These are phyloP conservation scores for Leucogyrophana mollusca DNA, from an alignment of 768 basidiomycete species.

Conservation along the genomic window DNA sequence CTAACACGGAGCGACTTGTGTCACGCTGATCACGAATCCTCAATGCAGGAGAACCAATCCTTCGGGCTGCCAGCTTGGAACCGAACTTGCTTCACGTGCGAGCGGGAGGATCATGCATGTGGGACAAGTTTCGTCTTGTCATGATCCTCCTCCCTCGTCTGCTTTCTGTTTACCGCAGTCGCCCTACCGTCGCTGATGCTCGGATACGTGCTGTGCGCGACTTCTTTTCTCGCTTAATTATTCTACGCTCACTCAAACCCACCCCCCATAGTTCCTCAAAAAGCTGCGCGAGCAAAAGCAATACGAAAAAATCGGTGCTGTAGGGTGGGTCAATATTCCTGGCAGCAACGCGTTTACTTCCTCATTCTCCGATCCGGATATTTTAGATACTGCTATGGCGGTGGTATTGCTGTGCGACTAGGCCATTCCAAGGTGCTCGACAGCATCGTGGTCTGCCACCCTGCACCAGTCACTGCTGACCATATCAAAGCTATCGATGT, in stretches of 20 bases:
- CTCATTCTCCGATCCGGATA: not conserved
- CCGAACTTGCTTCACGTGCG: conserved; percentile 26
- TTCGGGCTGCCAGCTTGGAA: conserved; percentile 23
- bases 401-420: conserved; percentile 21
- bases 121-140: conserved; percentile 16
- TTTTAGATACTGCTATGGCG: conserved; percentile 38
- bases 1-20: no score
- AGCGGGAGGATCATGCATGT: conserved; percentile 20
- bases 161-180: conserved; percentile 15
- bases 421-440: conserved; percentile 31
- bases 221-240: not conserved
- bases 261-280: conserved; percentile 31
- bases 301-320: conserved; percentile 39
- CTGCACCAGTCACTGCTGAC: conserved; percentile 27
- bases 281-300: conserved; percentile 35
- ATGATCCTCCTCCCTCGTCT: conserved; percentile 17
- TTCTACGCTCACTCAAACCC: not conserved
- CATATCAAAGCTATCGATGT: conserved; percentile 35
- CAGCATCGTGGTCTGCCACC: conserved; percentile 41
- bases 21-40: not conserved
- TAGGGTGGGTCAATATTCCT: conserved; percentile 32
- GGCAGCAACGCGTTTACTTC: not conserved
- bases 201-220: conserved; percentile 22
- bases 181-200: conserved; percentile 26
- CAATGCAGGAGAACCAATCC: conserved; percentile 25